Conservation (phyloP, 139 green algal species). For the Chlamydomonas sp. region DNA sequence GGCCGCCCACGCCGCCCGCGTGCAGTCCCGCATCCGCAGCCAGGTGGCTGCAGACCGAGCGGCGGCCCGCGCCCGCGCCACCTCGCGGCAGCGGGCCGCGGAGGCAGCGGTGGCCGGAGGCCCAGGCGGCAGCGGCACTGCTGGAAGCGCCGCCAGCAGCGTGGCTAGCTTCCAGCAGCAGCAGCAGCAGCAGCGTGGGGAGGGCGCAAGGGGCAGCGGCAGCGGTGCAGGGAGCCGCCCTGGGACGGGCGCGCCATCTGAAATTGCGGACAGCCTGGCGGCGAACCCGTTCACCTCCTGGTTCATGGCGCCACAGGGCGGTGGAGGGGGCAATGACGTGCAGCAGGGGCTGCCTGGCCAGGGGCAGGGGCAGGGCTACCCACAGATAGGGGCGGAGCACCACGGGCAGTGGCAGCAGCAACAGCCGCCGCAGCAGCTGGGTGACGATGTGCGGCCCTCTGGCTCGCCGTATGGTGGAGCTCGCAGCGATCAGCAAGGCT, state of each 20-base stretch:
- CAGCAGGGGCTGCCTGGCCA: conserved; percentile 4
- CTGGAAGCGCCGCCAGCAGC: neutral
- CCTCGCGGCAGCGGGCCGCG: neutral
- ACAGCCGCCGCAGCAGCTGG: too few relatives aligned
- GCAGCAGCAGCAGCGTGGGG: neutral
- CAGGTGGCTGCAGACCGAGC: conserved; percentile 33
- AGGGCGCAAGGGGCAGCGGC: too few relatives aligned
- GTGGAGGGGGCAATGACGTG: neutral
- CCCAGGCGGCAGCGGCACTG: neutral
- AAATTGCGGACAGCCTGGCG: conserved; percentile 35
- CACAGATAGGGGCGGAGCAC: too few relatives aligned
- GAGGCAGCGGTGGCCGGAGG: conserved; percentile 6
- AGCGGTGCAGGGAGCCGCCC: too few relatives aligned
- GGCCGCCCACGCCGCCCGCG: neutral
- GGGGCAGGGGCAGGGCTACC: neutral
- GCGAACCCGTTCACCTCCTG: conserved; percentile 46
- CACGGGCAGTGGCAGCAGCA: too few relatives aligned
- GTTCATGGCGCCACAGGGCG: neutral
- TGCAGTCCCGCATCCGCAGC: conserved; percentile 7
- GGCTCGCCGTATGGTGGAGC: too few relatives aligned
- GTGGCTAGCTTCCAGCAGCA: neutral
- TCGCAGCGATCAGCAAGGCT: too few relatives aligned
- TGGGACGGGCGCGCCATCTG: neutral
- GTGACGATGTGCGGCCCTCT: too few relatives aligned
- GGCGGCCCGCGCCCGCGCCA: neutral